Evolutionary conservation across 1,139 yeast species (phyloP), one percentile per base, ranked within the genome.

Genomic region (Geotrichum fermentans): DNA sequence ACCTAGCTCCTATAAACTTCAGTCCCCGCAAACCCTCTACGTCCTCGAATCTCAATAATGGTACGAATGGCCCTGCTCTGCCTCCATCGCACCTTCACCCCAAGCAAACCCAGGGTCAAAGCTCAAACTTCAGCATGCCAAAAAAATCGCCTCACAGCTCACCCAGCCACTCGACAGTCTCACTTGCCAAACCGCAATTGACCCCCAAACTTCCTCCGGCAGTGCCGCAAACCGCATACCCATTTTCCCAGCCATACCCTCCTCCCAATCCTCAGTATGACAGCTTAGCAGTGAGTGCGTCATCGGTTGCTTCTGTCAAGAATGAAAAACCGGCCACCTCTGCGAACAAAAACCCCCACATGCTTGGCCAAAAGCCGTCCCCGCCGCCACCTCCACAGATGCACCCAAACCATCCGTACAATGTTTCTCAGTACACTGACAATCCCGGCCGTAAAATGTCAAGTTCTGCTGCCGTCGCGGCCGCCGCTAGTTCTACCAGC

Each of bases 161-260:
- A 11, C 44, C 43, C 30, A 43, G 38, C 4, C 45, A 22, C 6
- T 45, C 35, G 28, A 49, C 33, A 51, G 62, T 30, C 53, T 62
- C 22, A 49, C 61, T 20, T 47, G 20, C 8, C 26, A 28, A 34
- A 34, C 18, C 45, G 13, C 14, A 21, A 17, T 10, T 26, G 26
- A 14, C 14, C 16, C 34, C 22, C 6, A 22, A 24, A 26, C 46
- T 6, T 20, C 36, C 34, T 1, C 35, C 11, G 8, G 6, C 8
- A 4, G 24, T 7, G 16, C 24, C 14, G n/a, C 39, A 16, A 11
- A 35, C 33, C 1, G 20, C 34, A 7, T 36, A 35, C 32, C 36
- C 36, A 6, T 36, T 11, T n/a, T 35, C 46, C 18, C 40, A 24
- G 16, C 46, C 40, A 10, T 43, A 35, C 34, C 45, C 45, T 17